phyloP scores from a whole-genome alignment of 2,329 filamentous ascomycete species.

The Neocucurbitaria cava region DNA sequence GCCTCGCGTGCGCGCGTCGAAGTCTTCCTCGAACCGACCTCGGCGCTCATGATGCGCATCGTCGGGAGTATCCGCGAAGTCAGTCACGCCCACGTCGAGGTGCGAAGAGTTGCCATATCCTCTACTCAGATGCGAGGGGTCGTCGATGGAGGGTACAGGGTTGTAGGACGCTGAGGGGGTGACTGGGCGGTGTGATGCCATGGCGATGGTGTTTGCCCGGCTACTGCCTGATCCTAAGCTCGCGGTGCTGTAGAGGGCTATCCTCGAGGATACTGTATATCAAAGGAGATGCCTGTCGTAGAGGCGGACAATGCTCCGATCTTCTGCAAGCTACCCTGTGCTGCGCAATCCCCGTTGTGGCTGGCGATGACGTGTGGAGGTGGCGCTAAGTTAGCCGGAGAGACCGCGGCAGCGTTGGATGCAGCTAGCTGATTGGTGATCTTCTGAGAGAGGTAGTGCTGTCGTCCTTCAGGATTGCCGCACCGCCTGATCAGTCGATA shows the following conservation, averaged over 20 bases:
- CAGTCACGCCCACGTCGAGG: slow-evolving; percentile 35
- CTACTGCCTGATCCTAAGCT: slow-evolving; percentile 5
- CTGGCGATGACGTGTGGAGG: slow-evolving; percentile 27
- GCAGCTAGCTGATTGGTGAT: slow-evolving; percentile 25
- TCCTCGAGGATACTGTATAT: slow-evolving; percentile 16
- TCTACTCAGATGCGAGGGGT: slow-evolving; percentile 47
- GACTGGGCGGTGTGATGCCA: slow-evolving; percentile 37
- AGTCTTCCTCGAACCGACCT: slow-evolving; percentile 72
- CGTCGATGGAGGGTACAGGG: slow-evolving; percentile 45
- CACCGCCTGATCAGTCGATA: slow-evolving; percentile 1
- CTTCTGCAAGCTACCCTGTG: slow-evolving; percentile 11
- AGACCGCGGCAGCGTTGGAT: slow-evolving; percentile 15
- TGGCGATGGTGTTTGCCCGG: slow-evolving; percentile 11
- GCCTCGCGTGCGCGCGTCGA: slow-evolving; percentile 72
- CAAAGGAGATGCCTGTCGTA: slow-evolving; percentile 7
- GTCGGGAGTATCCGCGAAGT: slow-evolving; percentile 50
- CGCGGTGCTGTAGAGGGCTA: slow-evolving; percentile 5
- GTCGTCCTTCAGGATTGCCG: too few species aligned
- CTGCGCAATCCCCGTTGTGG: slow-evolving; percentile 17
- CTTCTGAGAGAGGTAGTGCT: slow-evolving; percentile 18
- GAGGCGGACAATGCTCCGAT: slow-evolving; percentile 3
- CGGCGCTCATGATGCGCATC: slow-evolving; percentile 35
- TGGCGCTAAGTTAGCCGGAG: slow-evolving; percentile 15
- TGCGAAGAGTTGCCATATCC: slow-evolving; percentile 41
- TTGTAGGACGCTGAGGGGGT: slow-evolving; percentile 43